These are phyloP conservation scores for Kondoa malvinella DNA, from an alignment of 768 basidiomycete genomes.

Conservation along the genomic window DNA sequence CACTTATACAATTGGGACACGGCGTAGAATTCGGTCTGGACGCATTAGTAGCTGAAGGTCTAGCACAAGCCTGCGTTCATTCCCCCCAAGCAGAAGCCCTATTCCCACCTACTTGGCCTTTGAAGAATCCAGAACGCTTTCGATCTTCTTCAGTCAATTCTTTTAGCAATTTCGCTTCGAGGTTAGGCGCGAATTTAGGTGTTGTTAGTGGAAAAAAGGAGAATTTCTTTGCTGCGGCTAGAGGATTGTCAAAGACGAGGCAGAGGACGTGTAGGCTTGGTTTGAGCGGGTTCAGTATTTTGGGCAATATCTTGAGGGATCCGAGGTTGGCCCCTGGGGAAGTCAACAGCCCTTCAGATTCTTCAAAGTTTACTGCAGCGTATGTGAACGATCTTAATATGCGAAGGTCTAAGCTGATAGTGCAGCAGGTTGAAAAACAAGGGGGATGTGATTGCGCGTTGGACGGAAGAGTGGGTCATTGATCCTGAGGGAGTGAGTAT, in stretches of 20 bases:
- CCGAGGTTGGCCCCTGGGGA: constrained; percentile 22
- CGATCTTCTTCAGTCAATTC: constrained; percentile 14
- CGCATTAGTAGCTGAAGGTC: constrained; percentile 24
- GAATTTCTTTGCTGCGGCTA: constrained; percentile 11
- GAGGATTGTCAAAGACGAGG: constrained; percentile 10
- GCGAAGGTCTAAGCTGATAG: background rate
- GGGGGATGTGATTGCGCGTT: constrained; percentile 10
- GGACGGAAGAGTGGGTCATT: constrained; percentile 25
- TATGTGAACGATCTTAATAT: background rate
- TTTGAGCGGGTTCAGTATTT: constrained; percentile 25
- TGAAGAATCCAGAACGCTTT: constrained; percentile 7
- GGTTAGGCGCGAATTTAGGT: background rate
- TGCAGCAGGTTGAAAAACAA: constrained; percentile 9
- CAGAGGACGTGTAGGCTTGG: constrained; percentile 20
- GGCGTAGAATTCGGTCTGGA: constrained; percentile 27
- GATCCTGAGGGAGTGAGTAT: constrained; percentile 8
- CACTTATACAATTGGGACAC: constrained; percentile 26
- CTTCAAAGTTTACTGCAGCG: constrained; percentile 20
- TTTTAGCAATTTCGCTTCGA: constrained; percentile 6
- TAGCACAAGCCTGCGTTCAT: constrained; percentile 25
- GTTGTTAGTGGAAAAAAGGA: constrained; percentile 6
- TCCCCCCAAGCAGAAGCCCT: constrained; percentile 6
- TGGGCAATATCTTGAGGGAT: constrained; percentile 23
- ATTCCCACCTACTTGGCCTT: constrained; percentile 23
- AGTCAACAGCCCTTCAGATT: constrained; percentile 18